These are phyloP conservation scores for Metarhizium brunneum DNA, from an alignment of 2,329 filamentous ascomycete genomes.

Conservation along the genomic window DNA sequence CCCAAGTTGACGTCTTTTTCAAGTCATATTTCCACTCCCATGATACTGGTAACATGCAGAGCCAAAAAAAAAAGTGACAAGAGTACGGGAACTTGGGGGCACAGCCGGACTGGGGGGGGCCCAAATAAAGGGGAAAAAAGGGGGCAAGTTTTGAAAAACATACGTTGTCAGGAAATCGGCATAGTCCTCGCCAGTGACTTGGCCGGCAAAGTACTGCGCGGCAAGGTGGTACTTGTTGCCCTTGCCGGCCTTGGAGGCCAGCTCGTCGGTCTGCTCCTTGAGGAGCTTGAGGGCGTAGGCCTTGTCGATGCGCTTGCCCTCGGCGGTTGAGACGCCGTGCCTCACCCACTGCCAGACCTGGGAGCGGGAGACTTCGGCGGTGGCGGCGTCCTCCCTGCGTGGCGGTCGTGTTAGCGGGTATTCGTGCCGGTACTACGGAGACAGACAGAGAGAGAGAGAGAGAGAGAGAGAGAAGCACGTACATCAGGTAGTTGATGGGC, in stretches of 20 bases:
- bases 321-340: conserved; percentile 63
- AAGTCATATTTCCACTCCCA: too few relatives aligned
- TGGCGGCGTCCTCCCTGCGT: conserved; percentile 79
- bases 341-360: conserved; percentile 96
- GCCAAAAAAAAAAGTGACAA: too few relatives aligned
- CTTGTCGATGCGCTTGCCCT: conserved; percentile 91
- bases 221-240: conserved; percentile 90
- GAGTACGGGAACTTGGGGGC: too few relatives aligned
- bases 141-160: conserved; percentile 23
- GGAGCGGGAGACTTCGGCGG: conserved; percentile 86
- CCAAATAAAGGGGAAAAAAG: too few relatives aligned
- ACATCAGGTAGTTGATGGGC: conserved; percentile 95
- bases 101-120: too few relatives aligned
- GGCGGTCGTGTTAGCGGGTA: too few relatives aligned
- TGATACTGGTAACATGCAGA: too few relatives aligned
- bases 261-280: conserved; percentile 71
- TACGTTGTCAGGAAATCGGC: conserved; percentile 87
- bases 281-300: conserved; percentile 79
- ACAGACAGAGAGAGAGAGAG: too few relatives aligned
- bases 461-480: conserved; percentile 13
- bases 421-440: too few relatives aligned
- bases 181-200: conserved; percentile 96
- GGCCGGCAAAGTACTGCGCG: conserved; percentile 82
- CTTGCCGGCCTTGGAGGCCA: conserved; percentile 65
- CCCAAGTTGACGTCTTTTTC: too few relatives aligned